Percentiles rank a stretch among this genome's conserved stretches.
These are phyloP conservation scores for Fusarium sterilihyphosum DNA, from an alignment of 2,329 filamentous ascomycete species.

Conservation along the genomic window DNA sequence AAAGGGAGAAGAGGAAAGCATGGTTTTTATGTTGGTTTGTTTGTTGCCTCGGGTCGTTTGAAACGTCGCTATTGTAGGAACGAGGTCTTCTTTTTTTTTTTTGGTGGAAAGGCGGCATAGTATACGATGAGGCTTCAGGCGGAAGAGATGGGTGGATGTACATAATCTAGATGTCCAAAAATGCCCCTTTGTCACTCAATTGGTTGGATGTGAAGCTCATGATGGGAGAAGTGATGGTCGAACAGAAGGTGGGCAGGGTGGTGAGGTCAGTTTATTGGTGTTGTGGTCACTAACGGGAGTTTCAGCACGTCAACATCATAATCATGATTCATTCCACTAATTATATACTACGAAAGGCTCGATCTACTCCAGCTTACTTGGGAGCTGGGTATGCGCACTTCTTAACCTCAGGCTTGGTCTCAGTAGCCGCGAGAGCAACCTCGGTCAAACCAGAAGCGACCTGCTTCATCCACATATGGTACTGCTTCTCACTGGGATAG, in stretches of 20 bases:
- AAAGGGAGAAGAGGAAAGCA: constrained; percentile 18
- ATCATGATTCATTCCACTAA: constrained; percentile 10
- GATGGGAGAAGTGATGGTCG: not conserved
- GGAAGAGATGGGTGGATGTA: constrained; percentile 37
- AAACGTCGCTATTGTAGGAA: constrained; percentile 33
- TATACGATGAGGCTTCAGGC: constrained; percentile 19
- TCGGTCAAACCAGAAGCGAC: constrained; percentile 60
- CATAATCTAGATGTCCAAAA: constrained; percentile 45
- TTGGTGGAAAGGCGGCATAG: constrained; percentile 13
- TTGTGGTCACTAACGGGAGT: not conserved
- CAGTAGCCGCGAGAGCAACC: constrained; percentile 49
- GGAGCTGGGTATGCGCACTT: constrained; percentile 24
- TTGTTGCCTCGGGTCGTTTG: constrained; percentile 25
- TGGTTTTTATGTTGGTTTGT: constrained; percentile 22
- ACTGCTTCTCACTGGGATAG: constrained; percentile 56
- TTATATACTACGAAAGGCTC: not conserved
- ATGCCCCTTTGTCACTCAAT: constrained; percentile 41
- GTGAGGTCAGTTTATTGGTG: not conserved
- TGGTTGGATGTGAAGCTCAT: not conserved
- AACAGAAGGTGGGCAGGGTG: not conserved
- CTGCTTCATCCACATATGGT: constrained; percentile 56
- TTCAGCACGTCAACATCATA: not conserved
- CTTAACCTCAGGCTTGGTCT: constrained; percentile 19
- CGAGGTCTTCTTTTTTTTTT: constrained; percentile 15
- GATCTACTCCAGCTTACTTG: not conserved